These are phyloP conservation scores for Aurinia saxatilis DNA, from an alignment of 345 rosid species.

Conservation along the genomic window DNA sequence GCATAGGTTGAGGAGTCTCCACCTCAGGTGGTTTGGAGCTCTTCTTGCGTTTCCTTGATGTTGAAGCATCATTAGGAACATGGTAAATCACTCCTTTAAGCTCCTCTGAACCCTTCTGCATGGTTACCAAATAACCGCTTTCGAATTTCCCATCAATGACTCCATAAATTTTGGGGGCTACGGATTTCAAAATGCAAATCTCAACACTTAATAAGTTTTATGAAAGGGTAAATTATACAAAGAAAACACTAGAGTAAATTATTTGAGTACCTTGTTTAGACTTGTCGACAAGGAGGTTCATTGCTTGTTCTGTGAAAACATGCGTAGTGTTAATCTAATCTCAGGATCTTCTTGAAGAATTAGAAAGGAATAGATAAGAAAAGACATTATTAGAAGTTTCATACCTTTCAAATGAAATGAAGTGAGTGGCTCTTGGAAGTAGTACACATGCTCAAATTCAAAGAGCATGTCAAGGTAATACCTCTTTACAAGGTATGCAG, in stretches of 20 bases:
- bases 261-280: neutral
- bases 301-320: neutral
- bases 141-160: conserved; percentile 67
- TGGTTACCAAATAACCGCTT: conserved; percentile 54
- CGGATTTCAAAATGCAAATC: neutral
- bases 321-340: neutral
- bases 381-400: neutral
- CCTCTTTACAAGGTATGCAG: conserved; percentile 59
- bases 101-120: conserved; percentile 44
- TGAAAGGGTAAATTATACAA: neutral
- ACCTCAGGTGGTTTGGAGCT: neutral
- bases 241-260: neutral
- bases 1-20: conserved; percentile 16
- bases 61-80: conserved; percentile 26
- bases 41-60: conserved; percentile 2
- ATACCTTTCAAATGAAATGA: conserved; percentile 2
- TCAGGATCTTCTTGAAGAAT: neutral
- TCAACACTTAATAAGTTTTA: neutral
- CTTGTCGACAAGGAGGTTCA: neutral
- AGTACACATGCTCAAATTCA: conserved; percentile 75
- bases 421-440: conserved; percentile 36
- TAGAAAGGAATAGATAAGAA: too few relatives aligned
- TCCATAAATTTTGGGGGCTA: conserved; percentile 45
- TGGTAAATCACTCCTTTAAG: conserved; percentile 66
- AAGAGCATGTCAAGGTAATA: conserved; percentile 52